These are phyloP conservation scores for Amphichorda felina DNA, from an alignment of 2,329 filamentous ascomycete species.

Conservation along the genomic window DNA sequence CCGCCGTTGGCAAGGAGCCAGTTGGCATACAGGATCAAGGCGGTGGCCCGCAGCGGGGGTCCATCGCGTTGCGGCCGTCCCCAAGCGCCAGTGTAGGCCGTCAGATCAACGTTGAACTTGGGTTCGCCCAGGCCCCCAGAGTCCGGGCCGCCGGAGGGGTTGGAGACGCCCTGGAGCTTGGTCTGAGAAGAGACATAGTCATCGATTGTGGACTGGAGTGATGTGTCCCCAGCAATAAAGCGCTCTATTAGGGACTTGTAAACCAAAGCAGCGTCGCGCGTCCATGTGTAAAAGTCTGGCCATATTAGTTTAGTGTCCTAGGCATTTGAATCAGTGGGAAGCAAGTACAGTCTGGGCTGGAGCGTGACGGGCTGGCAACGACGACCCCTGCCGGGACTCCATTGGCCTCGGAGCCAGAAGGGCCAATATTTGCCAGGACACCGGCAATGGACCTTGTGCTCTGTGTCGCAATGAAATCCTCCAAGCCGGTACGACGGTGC, in stretches of 20 bases:
- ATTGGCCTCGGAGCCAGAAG: no score
- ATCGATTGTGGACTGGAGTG: constrained; percentile 48
- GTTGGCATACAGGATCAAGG: constrained; percentile 60
- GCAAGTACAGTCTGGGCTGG: no score
- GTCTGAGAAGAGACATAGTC: constrained; percentile 60
- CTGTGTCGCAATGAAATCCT: no score
- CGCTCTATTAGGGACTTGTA: constrained; percentile 57
- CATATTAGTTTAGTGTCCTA: no score
- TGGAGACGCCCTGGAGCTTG: constrained; percentile 51
- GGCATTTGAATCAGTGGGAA: no score
- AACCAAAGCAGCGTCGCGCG: constrained; percentile 60
- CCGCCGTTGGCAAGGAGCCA: constrained; percentile 60
- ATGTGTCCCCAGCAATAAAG: constrained; percentile 43
- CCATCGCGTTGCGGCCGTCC: constrained; percentile 50
- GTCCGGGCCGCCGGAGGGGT: constrained; percentile 50
- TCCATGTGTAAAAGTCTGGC: constrained; percentile 70
- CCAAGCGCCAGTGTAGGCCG: constrained; percentile 56
- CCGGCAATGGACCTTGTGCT: no score
- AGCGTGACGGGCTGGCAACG: no score
- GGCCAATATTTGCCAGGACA: no score
- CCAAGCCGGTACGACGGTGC: no score
- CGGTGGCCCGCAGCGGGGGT: constrained; percentile 62
- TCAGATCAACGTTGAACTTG: constrained; percentile 57
- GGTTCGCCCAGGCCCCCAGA: constrained; percentile 56
- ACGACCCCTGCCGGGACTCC: no score